phyloP scores from a whole-genome alignment of 2,329 filamentous ascomycete species.

The Hypoxylon sp. region DNA sequence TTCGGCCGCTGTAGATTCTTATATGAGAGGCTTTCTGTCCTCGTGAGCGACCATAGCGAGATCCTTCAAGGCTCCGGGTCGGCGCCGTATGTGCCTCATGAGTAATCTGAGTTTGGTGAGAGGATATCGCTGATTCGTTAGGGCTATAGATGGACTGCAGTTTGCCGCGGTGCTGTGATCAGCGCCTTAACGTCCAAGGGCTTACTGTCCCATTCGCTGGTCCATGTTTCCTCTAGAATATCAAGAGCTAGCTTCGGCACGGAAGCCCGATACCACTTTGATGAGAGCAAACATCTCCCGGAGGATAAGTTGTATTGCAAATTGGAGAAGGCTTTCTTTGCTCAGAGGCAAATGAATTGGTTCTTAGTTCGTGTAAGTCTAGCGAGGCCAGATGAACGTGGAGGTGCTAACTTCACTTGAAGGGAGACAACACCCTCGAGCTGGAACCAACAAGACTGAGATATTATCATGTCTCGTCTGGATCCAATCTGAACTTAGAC shows the following conservation, averaged over 20 bases:
- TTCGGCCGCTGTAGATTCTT: slow-evolving; percentile 11
- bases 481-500: background rate
- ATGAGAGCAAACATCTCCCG: background rate
- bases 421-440: background rate
- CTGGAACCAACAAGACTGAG: background rate
- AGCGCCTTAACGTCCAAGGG: background rate
- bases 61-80: background rate
- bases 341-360: slow-evolving; percentile 1
- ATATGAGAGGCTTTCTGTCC: slow-evolving; percentile 1
- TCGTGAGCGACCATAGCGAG: background rate
- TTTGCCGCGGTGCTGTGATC: slow-evolving; percentile 1
- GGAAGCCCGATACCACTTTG: background rate
- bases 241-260: slow-evolving; percentile 5
- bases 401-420: background rate
- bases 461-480: background rate
- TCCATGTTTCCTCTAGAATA: slow-evolving; percentile 7
- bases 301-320: background rate
- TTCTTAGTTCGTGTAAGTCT: slow-evolving; percentile 8
- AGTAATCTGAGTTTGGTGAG: background rate
- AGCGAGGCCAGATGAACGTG: background rate
- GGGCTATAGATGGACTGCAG: background rate
- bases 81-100: slow-evolving; percentile 5
- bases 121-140: background rate
- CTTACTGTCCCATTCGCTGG: background rate
- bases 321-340: background rate